Evolutionary conservation across 352 stramenopile species (phyloP), one percentile per base, ranked within the genome.

Genomic region (Phytophthora brassicae): DNA sequence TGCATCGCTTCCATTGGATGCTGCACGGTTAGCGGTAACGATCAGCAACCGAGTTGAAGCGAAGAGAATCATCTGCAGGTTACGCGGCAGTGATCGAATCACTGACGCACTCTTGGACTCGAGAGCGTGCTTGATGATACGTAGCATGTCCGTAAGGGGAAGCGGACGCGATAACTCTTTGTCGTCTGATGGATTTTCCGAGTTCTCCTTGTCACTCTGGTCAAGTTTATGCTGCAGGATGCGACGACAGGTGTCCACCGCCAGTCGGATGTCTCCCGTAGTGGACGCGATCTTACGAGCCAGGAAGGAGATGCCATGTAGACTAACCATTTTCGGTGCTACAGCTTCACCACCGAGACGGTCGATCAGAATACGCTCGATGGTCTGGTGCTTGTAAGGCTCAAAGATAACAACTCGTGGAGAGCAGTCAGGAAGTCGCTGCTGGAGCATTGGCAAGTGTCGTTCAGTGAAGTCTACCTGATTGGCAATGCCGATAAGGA

Each of bases 401-500:
- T 86, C 72, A 66, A 95, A 95, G 22, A 95, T 79, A 38, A 93
- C 68, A 24, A 91, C 82, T 9, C 75, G 60, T 0, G 86, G 82
- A 16, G 78, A 76, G 52, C 74, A 77, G 8, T 80, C 61, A 0
- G 79, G 77, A 38, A 89, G 29, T 14, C 83, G 72, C 43, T 79
- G 65, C 50, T 82, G 68, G 2, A 95, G 68, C 35, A 79, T 66
- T 9, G 77, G 75, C 39, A 93, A 46, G 35, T 92, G 79, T n/a
- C 82, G 75, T 61, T 95, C 82, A 0, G 86, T 93, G 47, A 95
- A 90, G 51, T 95, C 86, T 12, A 94, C 80, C 41, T 90, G 84
- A 53, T 95, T 95, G 6, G 86, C 84, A 57, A 95, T 90, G 4
- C 86, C 86, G 26, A 95, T 66, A 6, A 95, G 68, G 42, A 94